These are phyloP conservation scores for Nothophaeocryptopus gaeumannii DNA, from an alignment of 2,329 filamentous ascomycete species.

Conservation along the genomic window DNA sequence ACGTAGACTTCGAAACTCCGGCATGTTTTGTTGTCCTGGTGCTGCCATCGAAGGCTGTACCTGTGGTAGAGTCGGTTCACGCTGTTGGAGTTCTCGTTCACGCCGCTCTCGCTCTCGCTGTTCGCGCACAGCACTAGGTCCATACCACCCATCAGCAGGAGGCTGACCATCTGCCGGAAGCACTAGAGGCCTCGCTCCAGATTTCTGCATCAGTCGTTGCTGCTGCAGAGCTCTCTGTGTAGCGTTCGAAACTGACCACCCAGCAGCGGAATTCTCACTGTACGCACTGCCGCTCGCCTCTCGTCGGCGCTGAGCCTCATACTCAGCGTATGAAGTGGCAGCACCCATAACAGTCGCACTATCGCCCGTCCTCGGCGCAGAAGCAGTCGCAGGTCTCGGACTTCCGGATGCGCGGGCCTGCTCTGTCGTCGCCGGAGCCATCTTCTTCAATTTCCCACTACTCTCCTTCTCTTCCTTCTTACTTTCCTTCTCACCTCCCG, in stretches of 20 bases:
- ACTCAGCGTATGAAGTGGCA: slow-evolving; percentile 8
- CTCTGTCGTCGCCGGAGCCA: not conserved
- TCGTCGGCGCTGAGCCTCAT: not conserved
- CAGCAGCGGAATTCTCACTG: too few relatives aligned
- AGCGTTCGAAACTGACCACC: too few relatives aligned
- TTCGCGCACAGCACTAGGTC: slow-evolving; percentile 9
- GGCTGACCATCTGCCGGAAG: not conserved
- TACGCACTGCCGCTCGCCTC: too few relatives aligned
- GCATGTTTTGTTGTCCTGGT: not conserved
- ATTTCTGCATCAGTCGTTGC: too few relatives aligned
- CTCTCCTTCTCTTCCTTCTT: slow-evolving; percentile 10
- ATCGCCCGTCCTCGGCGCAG: too few relatives aligned
- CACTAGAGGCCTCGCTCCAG: too few relatives aligned
- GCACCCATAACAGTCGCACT: slow-evolving; percentile 7
- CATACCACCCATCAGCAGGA: slow-evolving; percentile 28
- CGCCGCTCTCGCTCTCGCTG: not conserved
- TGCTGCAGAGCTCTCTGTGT: too few relatives aligned
- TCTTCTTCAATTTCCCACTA: slow-evolving; percentile 10
- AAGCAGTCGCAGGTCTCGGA: not conserved
- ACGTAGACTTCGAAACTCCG: slow-evolving; percentile 23
- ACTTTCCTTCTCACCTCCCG: slow-evolving; percentile 20
- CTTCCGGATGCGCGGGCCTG: not conserved
- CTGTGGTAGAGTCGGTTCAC: too few relatives aligned
- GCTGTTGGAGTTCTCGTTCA: not conserved
- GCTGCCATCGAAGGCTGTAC: too few relatives aligned